Conservation (phyloP, 2,329 filamentous ascomycete genomes). For the Lasiodiplodia theobromae region DNA sequence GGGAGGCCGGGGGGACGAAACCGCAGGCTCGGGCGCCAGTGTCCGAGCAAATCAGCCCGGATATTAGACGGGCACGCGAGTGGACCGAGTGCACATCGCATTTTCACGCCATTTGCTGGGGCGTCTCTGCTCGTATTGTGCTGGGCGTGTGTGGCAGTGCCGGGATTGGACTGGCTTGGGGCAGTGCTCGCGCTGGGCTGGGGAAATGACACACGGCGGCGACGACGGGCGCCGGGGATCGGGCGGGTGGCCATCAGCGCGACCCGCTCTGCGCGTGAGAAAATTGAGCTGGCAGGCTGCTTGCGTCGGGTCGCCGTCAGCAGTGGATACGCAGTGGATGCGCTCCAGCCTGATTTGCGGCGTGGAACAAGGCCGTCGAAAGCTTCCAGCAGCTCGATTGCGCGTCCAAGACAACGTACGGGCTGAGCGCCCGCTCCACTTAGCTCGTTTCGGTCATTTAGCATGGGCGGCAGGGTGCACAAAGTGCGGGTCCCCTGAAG, state of each 20-base stretch:
- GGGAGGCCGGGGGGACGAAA: slow-evolving; percentile 3
- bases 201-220: slow-evolving; percentile 20
- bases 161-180: slow-evolving; percentile 12
- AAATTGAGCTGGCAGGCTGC: slow-evolving; percentile 1
- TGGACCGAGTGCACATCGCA: slow-evolving; percentile 25
- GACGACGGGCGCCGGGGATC: background rate
- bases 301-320: background rate
- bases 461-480: slow-evolving; percentile 24
- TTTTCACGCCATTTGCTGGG: slow-evolving; percentile 25
- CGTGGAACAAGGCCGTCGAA: slow-evolving; percentile 6
- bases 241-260: slow-evolving; percentile 8
- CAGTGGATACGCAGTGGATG: slow-evolving; percentile 4
- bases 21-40: background rate
- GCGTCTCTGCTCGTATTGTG: slow-evolving; percentile 16
- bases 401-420: slow-evolving; percentile 28
- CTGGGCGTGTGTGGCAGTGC: slow-evolving; percentile 24
- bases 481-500: slow-evolving; percentile 28
- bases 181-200: slow-evolving; percentile 23
- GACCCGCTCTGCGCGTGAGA: slow-evolving; percentile 8
- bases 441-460: slow-evolving; percentile 31
- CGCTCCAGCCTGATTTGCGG: background rate
- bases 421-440: slow-evolving; percentile 29
- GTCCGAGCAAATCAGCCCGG: slow-evolving; percentile 17
- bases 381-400: slow-evolving; percentile 27
- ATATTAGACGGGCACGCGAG: slow-evolving; percentile 24